Base-by-base conservation (phyloP, 2,329 filamentous ascomycete genomes). In the Penicillium sp. region DNA sequence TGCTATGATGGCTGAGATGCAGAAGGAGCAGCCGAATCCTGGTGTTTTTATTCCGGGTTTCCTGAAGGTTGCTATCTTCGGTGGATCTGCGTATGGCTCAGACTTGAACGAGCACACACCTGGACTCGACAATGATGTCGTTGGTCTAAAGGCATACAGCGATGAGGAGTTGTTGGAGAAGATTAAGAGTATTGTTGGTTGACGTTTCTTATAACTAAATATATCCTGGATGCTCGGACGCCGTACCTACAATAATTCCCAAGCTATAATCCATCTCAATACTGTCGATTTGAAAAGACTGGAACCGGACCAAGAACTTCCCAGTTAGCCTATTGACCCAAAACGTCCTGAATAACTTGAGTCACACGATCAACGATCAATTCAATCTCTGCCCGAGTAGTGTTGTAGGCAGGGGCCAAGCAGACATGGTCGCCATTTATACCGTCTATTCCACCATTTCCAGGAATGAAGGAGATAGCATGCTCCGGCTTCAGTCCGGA, bases 371-470 rank as follows among this genome's bases (percentile, higher is more conserved):
- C 71, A n/a, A 82, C 81, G 39, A 85, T 80, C 44, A 70, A 57
- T 13, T 78, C 74, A 27, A 85, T 69, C 10, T 84, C 81, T 3
- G 68, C 73, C 10, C 74, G 68, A 0, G 76, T 81, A 43, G 81
- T 73, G 54, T 78, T 84, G 68, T 81, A 86, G 3, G 82, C 75
- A 2, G 83, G 83, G 0, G 81, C 78, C 42, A 86, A 62, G 27
- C 85, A 71, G 49, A 84, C 74, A 65, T 84, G 80, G 65, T 86
- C 83, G 4, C 83, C 83, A 27, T 70, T 69, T 13, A 65, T 68
- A 9, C 83, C 83, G 65, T 85, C 79, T 2, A 73, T 76, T 2
- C 78, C 78, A 3, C 82, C 83, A 14, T 68, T 75, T 1, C 82
- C 82, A 2, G 81, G 80, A 59, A 85, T 84, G 3, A 84, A 59